Evolutionary conservation across 2,329 filamentous ascomycete genomes (phyloP), one percentile per base, ranked within the genome.

Genomic region (Seiridium cupressi): DNA sequence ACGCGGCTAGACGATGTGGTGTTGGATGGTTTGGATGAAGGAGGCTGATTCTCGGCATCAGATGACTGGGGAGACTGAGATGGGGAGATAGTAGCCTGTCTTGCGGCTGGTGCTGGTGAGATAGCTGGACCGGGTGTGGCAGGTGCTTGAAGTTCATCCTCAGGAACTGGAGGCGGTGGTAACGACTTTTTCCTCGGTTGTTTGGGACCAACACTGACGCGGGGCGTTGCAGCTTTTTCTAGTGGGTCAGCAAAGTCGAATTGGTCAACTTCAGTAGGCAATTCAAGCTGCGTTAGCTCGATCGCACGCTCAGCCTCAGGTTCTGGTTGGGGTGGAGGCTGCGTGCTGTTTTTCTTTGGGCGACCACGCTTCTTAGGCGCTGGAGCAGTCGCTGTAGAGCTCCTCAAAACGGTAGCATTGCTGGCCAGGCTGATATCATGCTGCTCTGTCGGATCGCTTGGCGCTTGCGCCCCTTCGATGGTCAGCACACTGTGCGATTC

Each of bases 41-140:
- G 91, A 1, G 90, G 90, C 53, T 85, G 87, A 66, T 94, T 94
- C 72, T 95, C 91, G 0, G 89, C 89, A 70, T 95, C 89, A 0
- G 91, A 93, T 1, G 90, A 89, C 66, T 92, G 90, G 0, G 88
- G 88, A 1, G 90, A 90, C 18, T 84, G 83, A 0, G 89, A 90
- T 0, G 87, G 88, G 0, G 85, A 86, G 5, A 84, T 66, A 1
- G 75, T 84, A 10, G 84, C 73, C 63, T 87, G 84, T 58, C 79
- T 80, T 9, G 83, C 80, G 4, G 79, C 78, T 1, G 78, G 76
- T 0, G 78, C 78, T 1, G 82, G 78, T 1, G 80, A 81, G 32
- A 75, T 69, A 44, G 75, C 65, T 26, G 72, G 71, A 7, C 44
- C 46, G 3, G 82, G 81, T 0, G 83, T 83, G 3, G 79, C 69